These are phyloP conservation scores for Exophiala mesophila DNA, from an alignment of 2,329 filamentous ascomycete species.

Conservation along the genomic window DNA sequence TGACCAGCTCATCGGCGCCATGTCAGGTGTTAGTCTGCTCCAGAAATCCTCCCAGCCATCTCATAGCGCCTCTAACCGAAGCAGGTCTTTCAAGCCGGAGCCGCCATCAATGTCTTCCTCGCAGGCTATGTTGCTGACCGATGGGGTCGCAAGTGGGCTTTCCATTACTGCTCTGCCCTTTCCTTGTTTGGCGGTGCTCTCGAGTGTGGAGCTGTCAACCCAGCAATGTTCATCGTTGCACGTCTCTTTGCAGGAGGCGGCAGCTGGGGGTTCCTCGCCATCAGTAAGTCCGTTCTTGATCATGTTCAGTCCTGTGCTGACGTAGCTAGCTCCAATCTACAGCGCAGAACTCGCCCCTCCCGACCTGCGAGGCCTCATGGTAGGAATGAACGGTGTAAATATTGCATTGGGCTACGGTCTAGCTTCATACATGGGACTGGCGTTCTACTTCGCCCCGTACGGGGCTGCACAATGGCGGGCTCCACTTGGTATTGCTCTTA, in stretches of 20 bases:
- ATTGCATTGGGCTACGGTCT: conserved; percentile 20
- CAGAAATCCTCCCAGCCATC: too few relatives aligned
- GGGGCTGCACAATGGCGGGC: conserved; percentile 16
- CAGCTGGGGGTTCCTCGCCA: conserved; percentile 15
- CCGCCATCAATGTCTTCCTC: conserved; percentile 16
- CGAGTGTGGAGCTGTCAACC: conserved; percentile 8
- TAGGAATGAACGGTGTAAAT: conserved; percentile 19
- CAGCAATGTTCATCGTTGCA: conserved; percentile 17
- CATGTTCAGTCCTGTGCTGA: not conserved
- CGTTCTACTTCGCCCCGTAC: conserved; percentile 14
- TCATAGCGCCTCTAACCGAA: too few relatives aligned
- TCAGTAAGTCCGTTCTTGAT: conserved; percentile 5
- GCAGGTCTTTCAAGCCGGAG: conserved; percentile 14
- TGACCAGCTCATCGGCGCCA: conserved; percentile 3
- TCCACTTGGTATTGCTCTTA: conserved; percentile 16
- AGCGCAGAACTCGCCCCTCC: conserved; percentile 20
- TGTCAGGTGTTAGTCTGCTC: not conserved
- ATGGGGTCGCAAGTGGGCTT: conserved; percentile 52
- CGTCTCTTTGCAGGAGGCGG: conserved; percentile 17
- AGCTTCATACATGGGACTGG: conserved; percentile 19
- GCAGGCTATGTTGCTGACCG: conserved; percentile 31
- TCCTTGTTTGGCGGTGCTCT: conserved; percentile 15
- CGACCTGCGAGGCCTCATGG: conserved; percentile 19
- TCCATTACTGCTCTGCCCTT: conserved; percentile 31
- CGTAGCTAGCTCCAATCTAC: conserved; percentile 7